Base-by-base conservation (phyloP, 306 rosid species). In the Begonia masoniana region DNA sequence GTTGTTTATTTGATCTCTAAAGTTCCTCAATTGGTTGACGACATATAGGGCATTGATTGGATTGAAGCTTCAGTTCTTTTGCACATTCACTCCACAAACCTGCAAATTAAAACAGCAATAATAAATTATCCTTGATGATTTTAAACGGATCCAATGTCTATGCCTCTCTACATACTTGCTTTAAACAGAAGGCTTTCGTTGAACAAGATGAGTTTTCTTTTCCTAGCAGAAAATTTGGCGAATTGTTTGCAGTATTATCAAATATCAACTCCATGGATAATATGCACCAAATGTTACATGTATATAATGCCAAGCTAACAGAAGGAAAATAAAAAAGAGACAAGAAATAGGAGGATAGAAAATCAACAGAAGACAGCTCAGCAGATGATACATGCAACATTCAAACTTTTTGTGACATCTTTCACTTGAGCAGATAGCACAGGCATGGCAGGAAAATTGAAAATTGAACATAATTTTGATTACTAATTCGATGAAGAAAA, bases 41-140 rank as follows among this genome's bases (percentile, higher is more conserved):
- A 61, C 97, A 88, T 58, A 88, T 80, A 13, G 97, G 97, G 75
- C 97, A 88, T 58, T 82, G 82, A 62, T 85, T 88, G 56, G 89
- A 73, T 68, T 76, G 95, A 58, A 72, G 75, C 56, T 76, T 77
- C 77, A 85, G 67, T 45, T 68, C 87, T 62, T 88, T 82, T 50
- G 97, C 94, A 74, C 94, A 82, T 15, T 80, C 95, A 51, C 87
- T 66, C 77, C 97, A 88, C 97, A 85, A 64, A 61, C 95, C 95
- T 88, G 79, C 19, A 64, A 52, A 43, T n/a, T 65, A n/a, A 66
- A 54, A 61, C 55, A 48, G 54, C 49, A 49, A 52, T 45, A 15
- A 26, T 41, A 23, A 61, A 17, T 24, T 10, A 55, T 35, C 36
- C 12, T 45, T 45, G 1, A 11, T 45, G n/a, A 10, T 5, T 45